A percentile compares a stretch with the other conserved stretches of the same genome.
phyloP scores from a whole-genome alignment of 2,329 filamentous ascomycete species.

The Hypoxylon sp. region DNA sequence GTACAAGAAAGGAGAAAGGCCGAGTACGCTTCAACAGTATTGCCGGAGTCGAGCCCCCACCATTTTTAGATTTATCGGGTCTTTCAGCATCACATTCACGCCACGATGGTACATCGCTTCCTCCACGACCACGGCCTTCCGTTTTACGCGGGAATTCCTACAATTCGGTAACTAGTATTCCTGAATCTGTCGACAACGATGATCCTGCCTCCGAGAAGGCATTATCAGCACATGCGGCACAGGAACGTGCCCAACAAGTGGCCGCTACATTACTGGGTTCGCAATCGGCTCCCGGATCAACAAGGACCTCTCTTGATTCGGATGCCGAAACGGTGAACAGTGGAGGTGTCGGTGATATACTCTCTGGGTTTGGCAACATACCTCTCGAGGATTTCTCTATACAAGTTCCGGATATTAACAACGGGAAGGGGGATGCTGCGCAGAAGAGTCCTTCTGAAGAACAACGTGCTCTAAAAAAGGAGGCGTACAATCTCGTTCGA shows the following conservation, averaged over 20 bases:
- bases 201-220: conserved; percentile 50
- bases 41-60: conserved; percentile 55
- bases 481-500: conserved; percentile 61
- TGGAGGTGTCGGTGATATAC: conserved; percentile 49
- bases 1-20: conserved; percentile 61
- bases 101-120: conserved; percentile 34
- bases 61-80: conserved; percentile 41
- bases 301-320: conserved; percentile 58
- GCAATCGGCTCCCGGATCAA: conserved; percentile 56
- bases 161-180: conserved; percentile 56
- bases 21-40: conserved; percentile 66
- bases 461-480: conserved; percentile 53
- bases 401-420: conserved; percentile 35
- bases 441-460: conserved; percentile 45
- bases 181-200: conserved; percentile 50
- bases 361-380: conserved; percentile 50
- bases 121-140: conserved; percentile 58
- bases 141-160: conserved; percentile 61
- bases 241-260: conserved; percentile 61
- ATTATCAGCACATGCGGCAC: conserved; percentile 60
- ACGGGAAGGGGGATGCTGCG: conserved; percentile 25
- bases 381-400: conserved; percentile 54
- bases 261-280: conserved; percentile 59
- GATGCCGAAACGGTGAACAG: conserved; percentile 52
- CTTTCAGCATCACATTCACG: conserved; percentile 31